phyloP scores from a whole-genome alignment of 2,329 filamentous ascomycete genomes.

The Xylaria sp. region DNA sequence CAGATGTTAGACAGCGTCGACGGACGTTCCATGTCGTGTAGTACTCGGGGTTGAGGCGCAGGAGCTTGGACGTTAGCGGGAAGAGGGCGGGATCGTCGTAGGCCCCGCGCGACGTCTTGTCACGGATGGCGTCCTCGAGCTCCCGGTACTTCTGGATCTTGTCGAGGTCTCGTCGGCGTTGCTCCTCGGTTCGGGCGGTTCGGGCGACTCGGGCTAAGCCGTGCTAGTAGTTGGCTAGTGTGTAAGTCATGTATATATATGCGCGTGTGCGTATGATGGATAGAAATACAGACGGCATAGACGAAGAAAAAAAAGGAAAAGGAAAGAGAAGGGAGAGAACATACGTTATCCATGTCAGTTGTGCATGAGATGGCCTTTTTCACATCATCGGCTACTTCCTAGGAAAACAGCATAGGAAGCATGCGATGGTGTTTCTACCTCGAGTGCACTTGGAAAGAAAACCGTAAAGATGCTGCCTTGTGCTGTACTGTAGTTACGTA shows the following conservation, averaged over 20 bases:
- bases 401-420: background rate
- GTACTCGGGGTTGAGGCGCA: constrained; percentile 85
- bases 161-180: constrained; percentile 75
- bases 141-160: constrained; percentile 81
- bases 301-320: too few species aligned
- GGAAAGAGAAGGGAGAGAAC: background rate
- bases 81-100: constrained; percentile 68
- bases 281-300: too few species aligned
- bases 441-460: background rate
- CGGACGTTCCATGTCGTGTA: constrained; percentile 94
- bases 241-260: constrained; percentile 10
- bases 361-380: background rate
- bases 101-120: constrained; percentile 62
- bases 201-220: constrained; percentile 78
- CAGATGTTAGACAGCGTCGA: constrained; percentile 73
- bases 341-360: constrained; percentile 49
- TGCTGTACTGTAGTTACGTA: too few species aligned
- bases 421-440: background rate
- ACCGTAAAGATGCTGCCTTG: background rate
- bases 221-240: constrained; percentile 68
- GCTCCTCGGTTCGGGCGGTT: constrained; percentile 71
- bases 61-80: constrained; percentile 75
- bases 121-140: constrained; percentile 74
- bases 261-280: background rate
- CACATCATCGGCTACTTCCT: constrained; percentile 5